These are phyloP conservation scores for Aspergillus quadrilineatus DNA, from an alignment of 2,329 filamentous ascomycete species.

Conservation along the genomic window DNA sequence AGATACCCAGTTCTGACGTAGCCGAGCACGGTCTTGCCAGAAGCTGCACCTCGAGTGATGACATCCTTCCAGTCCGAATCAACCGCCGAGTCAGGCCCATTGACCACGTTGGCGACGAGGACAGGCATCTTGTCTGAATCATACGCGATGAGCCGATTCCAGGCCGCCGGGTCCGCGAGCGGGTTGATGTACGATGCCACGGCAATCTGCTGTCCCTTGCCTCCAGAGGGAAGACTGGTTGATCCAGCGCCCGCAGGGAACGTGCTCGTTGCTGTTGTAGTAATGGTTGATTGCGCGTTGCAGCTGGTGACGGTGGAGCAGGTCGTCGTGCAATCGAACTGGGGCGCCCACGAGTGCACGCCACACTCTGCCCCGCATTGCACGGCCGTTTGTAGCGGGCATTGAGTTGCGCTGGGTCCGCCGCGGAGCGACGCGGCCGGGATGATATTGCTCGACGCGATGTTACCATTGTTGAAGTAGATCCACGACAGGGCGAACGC, in stretches of 20 bases:
- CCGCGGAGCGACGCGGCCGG: background rate
- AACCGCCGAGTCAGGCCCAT: slow-evolving; percentile 17
- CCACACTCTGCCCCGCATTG: background rate
- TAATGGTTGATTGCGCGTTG: background rate
- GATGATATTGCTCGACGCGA: background rate
- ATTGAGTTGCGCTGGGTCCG: background rate
- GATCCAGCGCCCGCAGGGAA: background rate
- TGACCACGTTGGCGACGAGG: slow-evolving; percentile 21
- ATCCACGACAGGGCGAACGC: background rate
- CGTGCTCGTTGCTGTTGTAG: background rate
- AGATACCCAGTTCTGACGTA: slow-evolving; percentile 23
- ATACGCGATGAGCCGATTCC: slow-evolving; percentile 19
- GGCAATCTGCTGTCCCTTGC: slow-evolving; percentile 19
- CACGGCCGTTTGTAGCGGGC: background rate
- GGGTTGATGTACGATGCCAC: slow-evolving; percentile 25
- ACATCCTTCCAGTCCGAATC: slow-evolving; percentile 14
- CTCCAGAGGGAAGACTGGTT: background rate
- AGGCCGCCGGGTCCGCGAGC: slow-evolving; percentile 17
- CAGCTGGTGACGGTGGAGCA: background rate
- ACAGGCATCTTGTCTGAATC: slow-evolving; percentile 14
- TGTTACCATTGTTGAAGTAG: background rate
- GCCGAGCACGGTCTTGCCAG: slow-evolving; percentile 19
- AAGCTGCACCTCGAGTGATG: slow-evolving; percentile 12
- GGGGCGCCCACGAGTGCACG: background rate
- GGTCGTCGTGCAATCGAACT: background rate